Evolutionary conservation across 2,329 filamentous ascomycete genomes (phyloP).

Genomic region (Cladosporium austrohemisphaericum): DNA sequence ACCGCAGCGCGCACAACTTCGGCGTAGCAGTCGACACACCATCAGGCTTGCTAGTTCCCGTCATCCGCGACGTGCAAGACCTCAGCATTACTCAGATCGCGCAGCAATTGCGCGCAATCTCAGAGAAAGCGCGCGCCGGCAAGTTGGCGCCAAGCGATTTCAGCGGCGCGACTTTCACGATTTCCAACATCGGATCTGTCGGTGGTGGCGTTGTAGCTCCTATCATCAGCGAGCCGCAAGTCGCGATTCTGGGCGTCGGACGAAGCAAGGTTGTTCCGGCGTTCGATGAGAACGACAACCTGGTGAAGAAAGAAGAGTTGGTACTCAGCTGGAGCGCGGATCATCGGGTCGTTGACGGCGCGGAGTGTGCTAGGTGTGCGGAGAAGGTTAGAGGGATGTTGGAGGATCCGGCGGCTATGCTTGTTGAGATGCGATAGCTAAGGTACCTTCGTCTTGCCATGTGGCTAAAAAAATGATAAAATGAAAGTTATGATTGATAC

Average conservation of each 20-base stretch:
- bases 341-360: conserved; percentile 89
- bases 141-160: conserved; percentile 74
- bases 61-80: conserved; percentile 76
- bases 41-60: conserved; percentile 81
- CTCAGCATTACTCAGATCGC: conserved; percentile 77
- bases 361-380: conserved; percentile 87
- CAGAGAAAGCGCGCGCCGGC: conserved; percentile 67
- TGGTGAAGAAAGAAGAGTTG: conserved; percentile 74
- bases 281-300: conserved; percentile 55
- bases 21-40: conserved; percentile 95
- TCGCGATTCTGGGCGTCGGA: conserved; percentile 87
- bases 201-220: conserved; percentile 89
- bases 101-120: conserved; percentile 68
- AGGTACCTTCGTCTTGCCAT: background rate
- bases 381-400: conserved; percentile 73
- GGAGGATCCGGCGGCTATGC: conserved; percentile 82
- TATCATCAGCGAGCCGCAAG: conserved; percentile 84
- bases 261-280: conserved; percentile 75
- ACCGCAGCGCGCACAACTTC: conserved; percentile 86
- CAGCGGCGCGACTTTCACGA: conserved; percentile 82
- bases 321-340: conserved; percentile 97
- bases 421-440: conserved; percentile 75
- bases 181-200: conserved; percentile 94
- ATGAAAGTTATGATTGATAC: background rate
- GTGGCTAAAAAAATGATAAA: background rate